Percentiles rank a stretch among this genome's conserved stretches.
These are phyloP conservation scores for Candida orba DNA, from an alignment of 805 yeast genomes.

Conservation along the genomic window DNA sequence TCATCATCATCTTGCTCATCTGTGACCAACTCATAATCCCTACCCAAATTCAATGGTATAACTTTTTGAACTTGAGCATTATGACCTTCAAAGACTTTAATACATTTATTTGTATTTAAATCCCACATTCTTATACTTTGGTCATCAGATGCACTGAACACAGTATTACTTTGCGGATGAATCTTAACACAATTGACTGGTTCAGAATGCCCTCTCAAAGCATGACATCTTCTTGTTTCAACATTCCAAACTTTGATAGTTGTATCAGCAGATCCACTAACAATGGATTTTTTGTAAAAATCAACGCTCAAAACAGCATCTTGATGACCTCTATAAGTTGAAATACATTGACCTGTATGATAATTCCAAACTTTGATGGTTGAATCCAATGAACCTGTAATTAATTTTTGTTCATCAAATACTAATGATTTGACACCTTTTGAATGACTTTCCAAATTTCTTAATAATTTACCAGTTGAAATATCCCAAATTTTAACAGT, in stretches of 20 bases:
- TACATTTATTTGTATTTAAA: slow-evolving; percentile 67
- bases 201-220: slow-evolving; percentile 87
- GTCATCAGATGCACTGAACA: slow-evolving; percentile 88
- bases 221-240: slow-evolving; percentile 84
- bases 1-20: slow-evolving; percentile 24
- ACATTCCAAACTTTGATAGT: slow-evolving; percentile 97
- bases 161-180: slow-evolving; percentile 68
- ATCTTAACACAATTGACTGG: slow-evolving; percentile 89
- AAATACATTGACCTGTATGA: slow-evolving; percentile 87
- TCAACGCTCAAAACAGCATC: slow-evolving; percentile 83
- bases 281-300: slow-evolving; percentile 72
- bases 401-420: slow-evolving; percentile 83
- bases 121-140: slow-evolving; percentile 95
- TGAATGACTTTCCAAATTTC: slow-evolving; percentile 82
- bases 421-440: slow-evolving; percentile 80
- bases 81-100: slow-evolving; percentile 78
- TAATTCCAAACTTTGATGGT: slow-evolving; percentile 96
- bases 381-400: slow-evolving; percentile 86
- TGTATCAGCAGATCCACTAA: slow-evolving; percentile 87
- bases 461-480: slow-evolving; percentile 64
- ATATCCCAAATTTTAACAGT: slow-evolving; percentile 92
- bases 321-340: slow-evolving; percentile 89
- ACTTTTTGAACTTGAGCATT: slow-evolving; percentile 93
- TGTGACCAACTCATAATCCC: slow-evolving; percentile 42
- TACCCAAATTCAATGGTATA: slow-evolving; percentile 73